Base-by-base conservation (phyloP, 352 stramenopile genomes). In the Vaucheria bursata region DNA sequence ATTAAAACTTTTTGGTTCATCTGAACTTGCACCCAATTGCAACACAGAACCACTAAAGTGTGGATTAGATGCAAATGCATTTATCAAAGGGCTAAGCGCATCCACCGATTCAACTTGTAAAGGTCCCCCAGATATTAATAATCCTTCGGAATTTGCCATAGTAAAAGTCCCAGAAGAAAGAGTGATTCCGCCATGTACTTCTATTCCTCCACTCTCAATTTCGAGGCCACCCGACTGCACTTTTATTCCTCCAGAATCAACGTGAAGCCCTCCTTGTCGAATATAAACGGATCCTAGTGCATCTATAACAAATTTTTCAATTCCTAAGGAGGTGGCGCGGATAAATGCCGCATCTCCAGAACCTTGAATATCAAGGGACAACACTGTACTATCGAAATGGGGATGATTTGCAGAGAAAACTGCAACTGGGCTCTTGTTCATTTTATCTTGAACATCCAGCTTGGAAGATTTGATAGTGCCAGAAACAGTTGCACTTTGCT, bases 21-120 rank as follows among this genome's bases (percentile, higher is more conserved):
- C 0, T 53, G 37, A 35, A 33, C 34, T 25, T 71, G 70, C 7
- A 64, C 8, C 2, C 0, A 82, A n/a, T 0, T 65, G 71, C 12
- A 79, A 1, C 6, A 82, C 69, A 0, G 77, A 31, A 35, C 77
- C 77, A 0, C 70, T 66, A 37, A 79, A 82, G 53, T 66, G 64
- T 0, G 0, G n/a, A 1, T 37, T 67, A 1, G 45, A 34, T 2
- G 77, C 77, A 32, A 73, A 36, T 0, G 77, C 77, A 25, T 64
- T 64, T 1, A 82, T 33, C 18, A 73, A 52, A 29, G 77, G 12
- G n/a, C 39, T 66, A 0, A 59, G 37, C 25, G 77, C 29, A 37
- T 75, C 25, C 34, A 59, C 37, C 5, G 77, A 78, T 4, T 35
- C 29, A 18, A 66, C 12, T 25, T 32, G 45, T 25, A 82, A 75